Evolutionary conservation across 2,329 filamentous ascomycete genomes (phyloP).

Genomic region (Cladosporium sp.): DNA sequence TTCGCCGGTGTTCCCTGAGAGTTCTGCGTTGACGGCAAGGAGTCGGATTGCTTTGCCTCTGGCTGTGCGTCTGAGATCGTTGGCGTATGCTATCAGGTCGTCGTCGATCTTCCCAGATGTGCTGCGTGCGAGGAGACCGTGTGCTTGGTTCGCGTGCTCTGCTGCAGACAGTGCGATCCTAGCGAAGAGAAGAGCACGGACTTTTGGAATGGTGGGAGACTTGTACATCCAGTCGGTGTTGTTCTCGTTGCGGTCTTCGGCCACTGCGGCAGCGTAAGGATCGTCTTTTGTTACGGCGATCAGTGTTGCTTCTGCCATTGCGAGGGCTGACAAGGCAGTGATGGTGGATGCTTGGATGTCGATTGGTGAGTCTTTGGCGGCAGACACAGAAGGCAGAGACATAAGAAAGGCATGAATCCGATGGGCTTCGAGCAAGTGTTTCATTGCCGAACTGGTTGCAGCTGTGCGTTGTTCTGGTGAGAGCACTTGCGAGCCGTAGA

Average conservation of each 20-base stretch:
- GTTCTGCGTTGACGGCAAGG: conserved; percentile 84
- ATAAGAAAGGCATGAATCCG: conserved; percentile 73
- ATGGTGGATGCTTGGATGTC: conserved; percentile 48
- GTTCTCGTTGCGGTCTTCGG: conserved; percentile 76
- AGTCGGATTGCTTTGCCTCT: conserved; percentile 87
- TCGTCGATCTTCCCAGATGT: conserved; percentile 59
- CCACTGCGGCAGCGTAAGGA: conserved; percentile 79
- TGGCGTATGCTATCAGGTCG: conserved; percentile 69
- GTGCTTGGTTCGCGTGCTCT: conserved; percentile 79
- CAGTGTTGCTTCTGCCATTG: conserved; percentile 84
- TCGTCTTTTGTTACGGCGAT: conserved; percentile 92
- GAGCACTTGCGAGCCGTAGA: conserved; percentile 68
- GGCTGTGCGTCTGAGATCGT: conserved; percentile 72
- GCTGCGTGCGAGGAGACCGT: conserved; percentile 49
- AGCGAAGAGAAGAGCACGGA: conserved; percentile 84
- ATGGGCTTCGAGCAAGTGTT: conserved; percentile 73
- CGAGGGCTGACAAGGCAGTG: conserved; percentile 57
- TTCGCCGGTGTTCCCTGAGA: conserved; percentile 76
- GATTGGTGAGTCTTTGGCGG: conserved; percentile 39
- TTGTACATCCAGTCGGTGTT: conserved; percentile 98
- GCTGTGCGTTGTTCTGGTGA: conserved; percentile 66
- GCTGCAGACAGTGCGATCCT: conserved; percentile 83
- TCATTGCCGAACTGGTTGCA: conserved; percentile 73
- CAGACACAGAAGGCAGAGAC: conserved; percentile 50
- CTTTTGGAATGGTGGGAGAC: conserved; percentile 81